A percentile compares a stretch with the other conserved stretches of the same genome.
Conservation (phyloP, 352 stramenopile genomes). For the Phytopythium aichiense region DNA sequence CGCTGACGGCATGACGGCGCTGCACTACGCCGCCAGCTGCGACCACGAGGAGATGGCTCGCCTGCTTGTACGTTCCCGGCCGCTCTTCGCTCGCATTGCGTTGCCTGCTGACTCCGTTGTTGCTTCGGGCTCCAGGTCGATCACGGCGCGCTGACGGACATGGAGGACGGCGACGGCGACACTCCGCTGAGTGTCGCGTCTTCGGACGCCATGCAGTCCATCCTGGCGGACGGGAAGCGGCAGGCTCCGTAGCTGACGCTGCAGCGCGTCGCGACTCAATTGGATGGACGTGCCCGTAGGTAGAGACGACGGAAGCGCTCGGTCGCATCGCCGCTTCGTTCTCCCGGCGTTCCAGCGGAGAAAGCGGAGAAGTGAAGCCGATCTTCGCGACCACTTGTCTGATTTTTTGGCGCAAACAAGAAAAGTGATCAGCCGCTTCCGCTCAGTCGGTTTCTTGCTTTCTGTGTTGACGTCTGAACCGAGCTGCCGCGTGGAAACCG, state of each 20-base stretch:
- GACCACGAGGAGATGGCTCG: constrained; percentile 63
- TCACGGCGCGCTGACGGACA: constrained; percentile 51
- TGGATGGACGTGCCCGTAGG: background rate
- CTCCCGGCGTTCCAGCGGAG: background rate
- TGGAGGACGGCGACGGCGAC: constrained; percentile 67
- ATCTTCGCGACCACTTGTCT: background rate
- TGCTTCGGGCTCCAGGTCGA: constrained; percentile 29
- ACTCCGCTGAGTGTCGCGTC: constrained; percentile 45
- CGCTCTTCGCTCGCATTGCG: background rate
- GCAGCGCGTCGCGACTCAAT: background rate
- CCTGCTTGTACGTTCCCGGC: constrained; percentile 38
- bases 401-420: background rate
- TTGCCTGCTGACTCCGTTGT: background rate
- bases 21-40: constrained; percentile 76
- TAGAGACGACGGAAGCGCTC: background rate
- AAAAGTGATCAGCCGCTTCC: background rate
- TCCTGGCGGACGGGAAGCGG: constrained; percentile 26
- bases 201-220: constrained; percentile 33
- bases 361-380: background rate
- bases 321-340: background rate
- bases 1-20: constrained; percentile 69
- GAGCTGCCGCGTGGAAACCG: background rate
- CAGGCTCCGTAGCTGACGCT: background rate
- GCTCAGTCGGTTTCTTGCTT: background rate
- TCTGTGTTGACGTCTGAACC: background rate